Evolutionary conservation across 2,329 filamentous ascomycete species (phyloP).

Genomic region (Elsinoe arachidis): DNA sequence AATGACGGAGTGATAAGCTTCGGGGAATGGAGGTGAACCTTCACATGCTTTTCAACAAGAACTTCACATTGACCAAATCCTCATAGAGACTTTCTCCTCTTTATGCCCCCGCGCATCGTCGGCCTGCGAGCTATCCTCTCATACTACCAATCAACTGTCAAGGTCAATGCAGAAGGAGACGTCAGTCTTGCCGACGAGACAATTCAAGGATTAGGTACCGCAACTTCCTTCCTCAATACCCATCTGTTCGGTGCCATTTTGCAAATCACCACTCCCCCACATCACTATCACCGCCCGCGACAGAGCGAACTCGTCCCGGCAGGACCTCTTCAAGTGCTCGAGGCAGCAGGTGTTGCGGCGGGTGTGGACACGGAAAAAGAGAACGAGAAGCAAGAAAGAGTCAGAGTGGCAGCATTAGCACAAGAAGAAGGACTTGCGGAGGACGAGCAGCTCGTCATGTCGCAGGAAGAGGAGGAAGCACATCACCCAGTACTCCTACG

Average conservation of each 20-base stretch:
- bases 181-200: slow-evolving; percentile 84
- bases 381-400: slow-evolving; percentile 6
- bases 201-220: slow-evolving; percentile 89
- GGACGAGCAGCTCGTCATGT: slow-evolving; percentile 12
- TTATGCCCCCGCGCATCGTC: slow-evolving; percentile 63
- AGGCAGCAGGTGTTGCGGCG: neutral
- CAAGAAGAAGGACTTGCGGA: slow-evolving; percentile 12
- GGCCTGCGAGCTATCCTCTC: slow-evolving; percentile 75
- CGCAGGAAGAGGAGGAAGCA: slow-evolving; percentile 14
- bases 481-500: slow-evolving; percentile 14
- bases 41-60: slow-evolving; percentile 23
- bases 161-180: slow-evolving; percentile 87
- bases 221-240: slow-evolving; percentile 51
- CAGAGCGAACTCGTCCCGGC: slow-evolving; percentile 5
- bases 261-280: slow-evolving; percentile 51
- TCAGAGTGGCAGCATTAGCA: slow-evolving; percentile 6
- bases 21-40: slow-evolving; percentile 81
- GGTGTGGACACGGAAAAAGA: slow-evolving; percentile 5
- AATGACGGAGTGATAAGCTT: slow-evolving; percentile 81
- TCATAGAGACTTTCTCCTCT: slow-evolving; percentile 80
- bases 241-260: slow-evolving; percentile 69
- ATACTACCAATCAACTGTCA: slow-evolving; percentile 84
- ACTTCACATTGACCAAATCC: slow-evolving; percentile 13
- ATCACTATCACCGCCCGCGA: slow-evolving; percentile 9
- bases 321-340: slow-evolving; percentile 13